Percentiles rank a stretch among this genome's conserved stretches.
These are phyloP conservation scores for Nannizziopsis barbatae DNA, from an alignment of 2,329 filamentous ascomycete genomes.

Conservation along the genomic window DNA sequence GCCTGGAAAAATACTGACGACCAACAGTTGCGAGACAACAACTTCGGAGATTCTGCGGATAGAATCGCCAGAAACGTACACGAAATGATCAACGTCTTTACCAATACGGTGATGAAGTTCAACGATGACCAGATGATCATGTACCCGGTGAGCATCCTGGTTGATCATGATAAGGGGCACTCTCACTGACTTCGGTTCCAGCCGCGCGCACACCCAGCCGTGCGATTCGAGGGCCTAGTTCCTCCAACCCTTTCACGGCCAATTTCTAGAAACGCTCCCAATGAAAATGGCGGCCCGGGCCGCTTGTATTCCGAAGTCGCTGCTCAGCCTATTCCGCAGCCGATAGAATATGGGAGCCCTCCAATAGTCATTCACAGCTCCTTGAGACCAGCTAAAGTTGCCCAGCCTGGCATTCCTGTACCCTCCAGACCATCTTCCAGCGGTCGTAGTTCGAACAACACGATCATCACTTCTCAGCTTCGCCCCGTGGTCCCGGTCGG, in stretches of 20 bases:
- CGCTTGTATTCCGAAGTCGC: slow-evolving; percentile 7
- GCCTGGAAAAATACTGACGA: not conserved
- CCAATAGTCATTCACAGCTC: too few relatives aligned
- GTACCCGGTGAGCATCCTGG: slow-evolving; percentile 14
- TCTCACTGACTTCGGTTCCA: not conserved
- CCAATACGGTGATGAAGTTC: slow-evolving; percentile 22
- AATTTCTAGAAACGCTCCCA: not conserved
- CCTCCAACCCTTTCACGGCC: too few relatives aligned
- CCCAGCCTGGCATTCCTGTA: not conserved
- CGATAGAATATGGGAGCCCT: not conserved
- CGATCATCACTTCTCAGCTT: slow-evolving; percentile 4
- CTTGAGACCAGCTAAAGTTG: not conserved
- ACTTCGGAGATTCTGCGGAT: slow-evolving; percentile 23
- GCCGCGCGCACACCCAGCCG: not conserved
- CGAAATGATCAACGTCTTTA: slow-evolving; percentile 26
- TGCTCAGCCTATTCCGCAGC: not conserved
- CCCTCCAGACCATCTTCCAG: not conserved
- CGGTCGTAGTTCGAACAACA: not conserved
- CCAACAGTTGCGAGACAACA: slow-evolving; percentile 4
- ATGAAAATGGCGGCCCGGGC: not conserved
- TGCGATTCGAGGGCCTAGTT: not conserved
- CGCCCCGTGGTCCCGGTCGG: slow-evolving; percentile 8
- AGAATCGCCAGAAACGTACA: slow-evolving; percentile 27
- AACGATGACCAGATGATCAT: slow-evolving; percentile 16
- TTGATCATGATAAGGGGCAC: not conserved